Evolutionary conservation across 2,329 filamentous ascomycete genomes (phyloP).

Genomic region (Trichoderma semiorbis): DNA sequence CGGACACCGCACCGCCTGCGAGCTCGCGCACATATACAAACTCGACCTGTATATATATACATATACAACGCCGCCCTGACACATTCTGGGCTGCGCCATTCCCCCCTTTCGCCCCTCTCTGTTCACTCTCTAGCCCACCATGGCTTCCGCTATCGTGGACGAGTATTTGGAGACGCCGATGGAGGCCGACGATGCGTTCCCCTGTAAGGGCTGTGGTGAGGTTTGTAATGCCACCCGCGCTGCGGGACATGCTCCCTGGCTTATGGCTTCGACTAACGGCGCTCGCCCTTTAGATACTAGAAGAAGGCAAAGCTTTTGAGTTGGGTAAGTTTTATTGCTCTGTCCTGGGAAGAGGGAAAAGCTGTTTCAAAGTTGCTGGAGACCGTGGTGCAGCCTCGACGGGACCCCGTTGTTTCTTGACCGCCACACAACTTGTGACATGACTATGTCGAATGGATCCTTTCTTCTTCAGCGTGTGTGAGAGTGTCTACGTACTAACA

Average conservation of each 20-base stretch:
- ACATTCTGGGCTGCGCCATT: conserved; percentile 2
- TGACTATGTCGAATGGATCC: neutral
- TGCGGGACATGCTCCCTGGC: neutral
- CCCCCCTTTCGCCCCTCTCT: neutral
- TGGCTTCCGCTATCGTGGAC: conserved; percentile 51
- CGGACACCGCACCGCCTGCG: conserved; percentile 7
- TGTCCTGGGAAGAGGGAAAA: neutral
- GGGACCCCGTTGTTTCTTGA: neutral
- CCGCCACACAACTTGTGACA: neutral
- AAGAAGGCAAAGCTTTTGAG: conserved; percentile 98
- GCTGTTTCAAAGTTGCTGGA: neutral
- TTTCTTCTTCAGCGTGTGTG: neutral
- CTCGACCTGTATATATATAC: neutral
- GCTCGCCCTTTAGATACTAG: conserved; percentile 66
- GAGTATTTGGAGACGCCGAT: conserved; percentile 63
- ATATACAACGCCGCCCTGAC: neutral
- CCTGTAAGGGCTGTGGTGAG: conserved; percentile 91
- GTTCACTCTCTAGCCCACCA: conserved; percentile 26
- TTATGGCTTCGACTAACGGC: conserved; percentile 11
- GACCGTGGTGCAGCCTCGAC: neutral
- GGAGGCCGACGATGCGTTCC: conserved; percentile 79
- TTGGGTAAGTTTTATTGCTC: conserved; percentile 59
- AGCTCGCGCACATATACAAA: conserved; percentile 3
- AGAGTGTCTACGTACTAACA: conserved; percentile 24
- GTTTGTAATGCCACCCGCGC: conserved; percentile 46